phyloP scores from a whole-genome alignment of 148 eudicot species.

The Silene conica region DNA sequence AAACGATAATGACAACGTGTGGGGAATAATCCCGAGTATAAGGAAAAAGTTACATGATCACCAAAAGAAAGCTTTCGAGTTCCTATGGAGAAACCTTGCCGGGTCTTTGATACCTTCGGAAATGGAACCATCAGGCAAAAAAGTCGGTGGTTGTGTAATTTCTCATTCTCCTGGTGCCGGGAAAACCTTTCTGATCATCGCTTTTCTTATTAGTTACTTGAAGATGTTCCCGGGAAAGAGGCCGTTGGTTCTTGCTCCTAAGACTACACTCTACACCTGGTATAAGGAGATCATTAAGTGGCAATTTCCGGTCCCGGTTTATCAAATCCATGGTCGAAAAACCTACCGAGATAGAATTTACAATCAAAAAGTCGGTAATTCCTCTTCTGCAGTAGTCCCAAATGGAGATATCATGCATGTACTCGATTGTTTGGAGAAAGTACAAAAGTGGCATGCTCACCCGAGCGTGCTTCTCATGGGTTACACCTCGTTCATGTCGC shows the following conservation, averaged over 20 bases:
- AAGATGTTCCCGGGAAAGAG: conserved; percentile 86
- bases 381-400: conserved; percentile 49
- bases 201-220: conserved; percentile 89
- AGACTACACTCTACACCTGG: conserved; percentile 94
- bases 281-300: conserved; percentile 92
- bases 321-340: conserved; percentile 84
- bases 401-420: conserved; percentile 87
- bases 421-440: conserved; percentile 82
- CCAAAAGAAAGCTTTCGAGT: conserved; percentile 85
- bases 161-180: conserved; percentile 99
- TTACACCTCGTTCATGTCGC: conserved; percentile 77
- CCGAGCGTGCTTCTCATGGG: conserved; percentile 98
- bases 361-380: conserved; percentile 42
- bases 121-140: conserved; percentile 57
- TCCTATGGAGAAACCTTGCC: conserved; percentile 84
- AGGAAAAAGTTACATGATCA: conserved; percentile 60
- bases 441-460: conserved; percentile 89
- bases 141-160: conserved; percentile 88
- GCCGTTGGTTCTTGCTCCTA: conserved; percentile 94
- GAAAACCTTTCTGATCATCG: conserved; percentile 81
- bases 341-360: conserved; percentile 75
- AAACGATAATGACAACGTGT: conserved; percentile 51
- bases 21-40: conserved; percentile 79
- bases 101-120: conserved; percentile 70
- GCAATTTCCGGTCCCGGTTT: conserved; percentile 89